phyloP scores from a whole-genome alignment of 768 basidiomycete species.

The Boletus tomentosulus region DNA sequence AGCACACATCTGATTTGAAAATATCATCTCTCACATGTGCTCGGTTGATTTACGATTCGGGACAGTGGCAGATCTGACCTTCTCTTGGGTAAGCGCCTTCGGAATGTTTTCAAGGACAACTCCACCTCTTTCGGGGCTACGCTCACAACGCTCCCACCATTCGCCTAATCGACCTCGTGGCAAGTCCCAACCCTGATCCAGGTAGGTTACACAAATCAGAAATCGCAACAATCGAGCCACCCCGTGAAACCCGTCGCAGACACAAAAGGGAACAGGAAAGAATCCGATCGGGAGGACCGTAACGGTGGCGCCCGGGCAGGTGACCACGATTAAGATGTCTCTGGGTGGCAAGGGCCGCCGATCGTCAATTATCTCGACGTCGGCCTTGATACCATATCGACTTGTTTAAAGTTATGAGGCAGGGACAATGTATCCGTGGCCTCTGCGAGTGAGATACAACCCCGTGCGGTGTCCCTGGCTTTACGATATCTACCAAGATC shows the following conservation, averaged over 20 bases:
- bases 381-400: constrained; percentile 21
- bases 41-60: constrained; percentile 26
- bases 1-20: constrained; percentile 33
- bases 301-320: constrained; percentile 25
- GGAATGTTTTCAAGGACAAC: constrained; percentile 16
- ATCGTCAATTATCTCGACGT: constrained; percentile 18
- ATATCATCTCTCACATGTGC: constrained; percentile 30
- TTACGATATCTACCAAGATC: constrained; percentile 19
- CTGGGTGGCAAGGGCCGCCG: constrained; percentile 11
- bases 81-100: constrained; percentile 21
- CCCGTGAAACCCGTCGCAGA: constrained; percentile 3
- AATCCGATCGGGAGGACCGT: constrained; percentile 10
- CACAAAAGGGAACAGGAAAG: neutral
- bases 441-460: constrained; percentile 16
- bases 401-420: constrained; percentile 19
- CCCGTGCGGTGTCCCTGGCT: constrained; percentile 21
- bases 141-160: constrained; percentile 12
- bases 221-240: constrained; percentile 9
- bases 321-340: constrained; percentile 13
- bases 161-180: constrained; percentile 16
- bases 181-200: constrained; percentile 17
- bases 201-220: constrained; percentile 5
- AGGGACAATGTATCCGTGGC: constrained; percentile 16
- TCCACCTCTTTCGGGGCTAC: constrained; percentile 16
- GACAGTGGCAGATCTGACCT: constrained; percentile 24